Conservation (phyloP, 306 rosid species). For the Medicago ruthenica region DNA sequence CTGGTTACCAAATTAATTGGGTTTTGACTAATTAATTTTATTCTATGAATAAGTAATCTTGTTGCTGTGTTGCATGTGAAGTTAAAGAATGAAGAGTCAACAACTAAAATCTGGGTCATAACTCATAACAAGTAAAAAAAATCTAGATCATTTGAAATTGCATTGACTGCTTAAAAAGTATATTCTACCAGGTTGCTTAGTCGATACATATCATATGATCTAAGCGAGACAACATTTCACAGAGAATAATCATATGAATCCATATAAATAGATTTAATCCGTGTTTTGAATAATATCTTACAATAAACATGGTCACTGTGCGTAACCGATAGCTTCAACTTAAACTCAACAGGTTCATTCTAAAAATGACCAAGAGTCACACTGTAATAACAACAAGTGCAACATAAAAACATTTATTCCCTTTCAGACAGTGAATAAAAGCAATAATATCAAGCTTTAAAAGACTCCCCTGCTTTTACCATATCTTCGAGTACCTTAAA, state of each 20-base stretch:
- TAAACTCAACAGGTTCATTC: constrained; percentile 27
- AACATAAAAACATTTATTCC: constrained; percentile 52
- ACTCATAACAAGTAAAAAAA: background rate
- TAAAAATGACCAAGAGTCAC: constrained; percentile 16
- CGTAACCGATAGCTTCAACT: constrained; percentile 22
- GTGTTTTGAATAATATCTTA: constrained; percentile 23
- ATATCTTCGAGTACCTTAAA: constrained; percentile 84
- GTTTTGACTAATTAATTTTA: too few species aligned
- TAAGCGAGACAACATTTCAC: background rate
- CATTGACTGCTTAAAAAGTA: background rate
- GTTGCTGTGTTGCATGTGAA: too few species aligned
- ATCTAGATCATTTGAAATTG: background rate
- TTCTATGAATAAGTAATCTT: too few species aligned
- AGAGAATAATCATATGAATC: constrained; percentile 13
- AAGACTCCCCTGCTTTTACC: constrained; percentile 67
- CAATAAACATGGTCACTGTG: constrained; percentile 12
- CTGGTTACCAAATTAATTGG: too few species aligned
- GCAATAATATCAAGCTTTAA: constrained; percentile 56
- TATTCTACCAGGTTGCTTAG: background rate
- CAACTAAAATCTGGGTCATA: too few species aligned
- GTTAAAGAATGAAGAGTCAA: too few species aligned
- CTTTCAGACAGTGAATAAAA: constrained; percentile 31
- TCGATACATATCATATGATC: constrained; percentile 12
- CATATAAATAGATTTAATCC: constrained; percentile 5
- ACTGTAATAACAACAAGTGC: constrained; percentile 36